Percentiles rank a stretch among this genome's conserved stretches.
phyloP scores from a whole-genome alignment of 129 eudicot genomes.

The Gnaphalium uliginosum region DNA sequence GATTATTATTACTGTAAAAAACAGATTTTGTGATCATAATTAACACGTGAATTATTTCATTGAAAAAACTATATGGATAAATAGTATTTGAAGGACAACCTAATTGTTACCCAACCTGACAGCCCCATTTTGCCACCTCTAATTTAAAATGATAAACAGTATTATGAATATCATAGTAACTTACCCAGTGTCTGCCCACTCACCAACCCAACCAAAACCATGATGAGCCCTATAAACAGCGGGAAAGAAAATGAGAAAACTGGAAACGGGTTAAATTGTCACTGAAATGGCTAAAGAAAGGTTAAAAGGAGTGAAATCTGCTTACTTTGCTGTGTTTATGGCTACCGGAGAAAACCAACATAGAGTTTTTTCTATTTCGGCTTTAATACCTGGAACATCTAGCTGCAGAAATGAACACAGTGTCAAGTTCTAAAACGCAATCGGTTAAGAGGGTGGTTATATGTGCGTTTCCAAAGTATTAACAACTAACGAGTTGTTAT shows the following conservation, averaged over 20 bases:
- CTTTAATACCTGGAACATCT: conserved; percentile 57
- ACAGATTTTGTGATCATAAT: neutral
- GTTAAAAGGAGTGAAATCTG: conserved; percentile 10
- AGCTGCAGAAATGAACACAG: conserved; percentile 44
- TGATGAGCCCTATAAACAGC: conserved; percentile 69
- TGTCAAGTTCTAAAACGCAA: neutral
- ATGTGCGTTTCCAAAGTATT: neutral
- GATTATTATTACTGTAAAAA: neutral
- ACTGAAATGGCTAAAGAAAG: neutral
- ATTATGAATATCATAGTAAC: conserved; percentile 10
- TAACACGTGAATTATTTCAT: neutral
- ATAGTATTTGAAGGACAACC: neutral
- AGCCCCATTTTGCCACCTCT: neutral
- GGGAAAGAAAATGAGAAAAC: conserved; percentile 12
- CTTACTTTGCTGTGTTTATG: conserved; percentile 77
- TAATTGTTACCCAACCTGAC: neutral
- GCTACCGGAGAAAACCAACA: conserved; percentile 91
- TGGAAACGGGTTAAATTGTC: neutral
- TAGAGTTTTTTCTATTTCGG: conserved; percentile 80
- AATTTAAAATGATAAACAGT: neutral
- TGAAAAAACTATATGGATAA: neutral
- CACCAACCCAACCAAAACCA: conserved; percentile 98
- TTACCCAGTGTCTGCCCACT: conserved; percentile 89
- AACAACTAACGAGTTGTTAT: neutral
- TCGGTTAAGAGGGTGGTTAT: neutral